Conservation (phyloP, 768 basidiomycete genomes). For the Pleurotus pulmonarius region DNA sequence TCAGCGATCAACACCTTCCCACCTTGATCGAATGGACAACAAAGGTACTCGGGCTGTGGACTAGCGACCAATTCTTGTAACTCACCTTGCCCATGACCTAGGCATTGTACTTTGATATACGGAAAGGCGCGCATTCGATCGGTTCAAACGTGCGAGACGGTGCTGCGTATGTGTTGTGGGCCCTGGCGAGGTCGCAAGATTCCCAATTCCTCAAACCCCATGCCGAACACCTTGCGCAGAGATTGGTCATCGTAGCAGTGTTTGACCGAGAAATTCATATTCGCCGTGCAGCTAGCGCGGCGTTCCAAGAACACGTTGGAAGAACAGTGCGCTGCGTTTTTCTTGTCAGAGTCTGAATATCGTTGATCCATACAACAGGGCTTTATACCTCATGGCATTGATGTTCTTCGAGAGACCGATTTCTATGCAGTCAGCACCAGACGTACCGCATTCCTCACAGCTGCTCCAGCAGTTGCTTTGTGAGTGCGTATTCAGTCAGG, state of each 20-base stretch:
- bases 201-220: slow-evolving; percentile 54
- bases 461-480: slow-evolving; percentile 86
- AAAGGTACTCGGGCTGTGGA: slow-evolving; percentile 47
- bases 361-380: slow-evolving; percentile 42
- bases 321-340: slow-evolving; percentile 61
- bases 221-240: slow-evolving; percentile 61
- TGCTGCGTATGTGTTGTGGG: slow-evolving; percentile 93
- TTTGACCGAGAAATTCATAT: slow-evolving; percentile 96
- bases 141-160: slow-evolving; percentile 95
- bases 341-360: neutral
- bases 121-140: slow-evolving; percentile 89
- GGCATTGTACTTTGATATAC: slow-evolving; percentile 91
- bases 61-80: neutral
- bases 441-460: slow-evolving; percentile 78
- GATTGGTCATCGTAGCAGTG: slow-evolving; percentile 74
- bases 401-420: slow-evolving; percentile 87
- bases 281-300: slow-evolving; percentile 92
- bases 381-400: slow-evolving; percentile 91
- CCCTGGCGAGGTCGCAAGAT: slow-evolving; percentile 78
- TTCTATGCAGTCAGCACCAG: slow-evolving; percentile 91
- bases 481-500: slow-evolving; percentile 32
- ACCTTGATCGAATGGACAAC: slow-evolving; percentile 75
- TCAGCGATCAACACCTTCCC: slow-evolving; percentile 52
- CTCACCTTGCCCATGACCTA: slow-evolving; percentile 23
- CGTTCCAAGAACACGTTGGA: slow-evolving; percentile 96